phyloP scores from a whole-genome alignment of 306 rosid genomes.

The Arachis stenosperma region DNA sequence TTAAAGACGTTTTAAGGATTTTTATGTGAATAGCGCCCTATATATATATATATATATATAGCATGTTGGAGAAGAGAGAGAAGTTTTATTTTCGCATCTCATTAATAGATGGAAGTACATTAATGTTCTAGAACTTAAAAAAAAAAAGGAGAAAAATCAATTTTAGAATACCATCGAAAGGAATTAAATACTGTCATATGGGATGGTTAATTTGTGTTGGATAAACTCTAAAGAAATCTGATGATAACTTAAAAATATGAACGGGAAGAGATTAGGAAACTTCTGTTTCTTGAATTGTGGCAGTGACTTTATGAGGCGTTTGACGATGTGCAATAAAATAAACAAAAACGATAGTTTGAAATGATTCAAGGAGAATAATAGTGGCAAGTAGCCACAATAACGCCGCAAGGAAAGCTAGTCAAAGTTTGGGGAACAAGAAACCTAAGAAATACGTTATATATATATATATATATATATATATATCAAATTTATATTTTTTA shows the following conservation, averaged over 20 bases:
- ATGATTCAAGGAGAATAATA: conserved; percentile 11
- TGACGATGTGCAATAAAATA: background rate
- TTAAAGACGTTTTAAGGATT: too few species aligned
- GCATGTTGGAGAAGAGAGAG: too few species aligned
- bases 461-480: too few species aligned
- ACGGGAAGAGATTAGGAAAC: conserved; percentile 16
- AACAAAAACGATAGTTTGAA: background rate
- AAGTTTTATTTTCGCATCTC: too few species aligned
- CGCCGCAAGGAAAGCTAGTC: conserved; percentile 41
- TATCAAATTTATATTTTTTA: too few species aligned
- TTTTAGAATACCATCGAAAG: background rate
- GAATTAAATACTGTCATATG: background rate
- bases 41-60: too few species aligned
- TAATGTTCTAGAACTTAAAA: too few species aligned
- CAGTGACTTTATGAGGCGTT: conserved; percentile 6
- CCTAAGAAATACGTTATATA: background rate
- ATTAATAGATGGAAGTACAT: background rate
- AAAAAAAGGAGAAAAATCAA: too few species aligned
- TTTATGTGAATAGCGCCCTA: too few species aligned
- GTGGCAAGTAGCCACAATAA: conserved; percentile 29
- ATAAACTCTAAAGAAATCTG: background rate
- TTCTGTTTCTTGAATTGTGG: conserved; percentile 34
- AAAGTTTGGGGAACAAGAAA: conserved; percentile 35
- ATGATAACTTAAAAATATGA: conserved; percentile 32
- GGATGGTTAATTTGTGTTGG: background rate